Percentiles rank a stretch among this genome's conserved stretches.
These are phyloP conservation scores for Leccinum longicurvipes DNA, from an alignment of 768 basidiomycete species.

Conservation along the genomic window DNA sequence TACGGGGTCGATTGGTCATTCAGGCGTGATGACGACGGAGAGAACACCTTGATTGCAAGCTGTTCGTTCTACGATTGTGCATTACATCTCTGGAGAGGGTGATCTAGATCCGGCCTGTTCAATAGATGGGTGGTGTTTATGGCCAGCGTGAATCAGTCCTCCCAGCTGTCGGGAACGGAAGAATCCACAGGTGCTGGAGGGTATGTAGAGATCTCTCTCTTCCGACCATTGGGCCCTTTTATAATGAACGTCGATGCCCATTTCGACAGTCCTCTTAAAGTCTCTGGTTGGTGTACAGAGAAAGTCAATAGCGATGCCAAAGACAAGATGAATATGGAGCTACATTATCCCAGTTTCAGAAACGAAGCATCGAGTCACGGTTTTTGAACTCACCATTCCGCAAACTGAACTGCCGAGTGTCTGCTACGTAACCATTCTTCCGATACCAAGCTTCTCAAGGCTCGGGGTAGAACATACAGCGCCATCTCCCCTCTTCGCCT, in stretches of 20 bases:
- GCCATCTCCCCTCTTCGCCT: conserved; percentile 74
- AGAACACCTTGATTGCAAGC: conserved; percentile 64
- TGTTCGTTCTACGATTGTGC: conserved; percentile 96
- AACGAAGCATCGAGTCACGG: background rate
- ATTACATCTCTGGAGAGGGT: conserved; percentile 77
- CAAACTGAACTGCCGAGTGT: conserved; percentile 36
- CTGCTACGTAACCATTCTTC: conserved; percentile 48
- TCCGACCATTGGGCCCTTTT: conserved; percentile 50
- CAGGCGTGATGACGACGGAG: conserved; percentile 23
- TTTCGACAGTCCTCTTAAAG: conserved; percentile 67
- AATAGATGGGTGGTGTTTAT: background rate
- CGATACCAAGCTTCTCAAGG: conserved; percentile 62
- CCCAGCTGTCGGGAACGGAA: background rate
- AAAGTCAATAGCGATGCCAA: conserved; percentile 64
- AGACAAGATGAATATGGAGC: conserved; percentile 59
- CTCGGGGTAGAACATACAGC: conserved; percentile 72
- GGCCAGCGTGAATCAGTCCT: background rate
- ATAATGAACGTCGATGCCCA: conserved; percentile 69
- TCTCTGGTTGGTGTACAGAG: conserved; percentile 57
- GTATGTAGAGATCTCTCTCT: conserved; percentile 8
- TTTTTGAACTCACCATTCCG: conserved; percentile 51
- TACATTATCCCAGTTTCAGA: conserved; percentile 28
- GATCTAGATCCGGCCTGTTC: conserved; percentile 15
- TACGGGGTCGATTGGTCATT: conserved; percentile 93
- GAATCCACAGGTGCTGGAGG: conserved; percentile 10